phyloP scores from a whole-genome alignment of 2,329 filamentous ascomycete genomes.

The Coccinonectria pachysandricola region DNA sequence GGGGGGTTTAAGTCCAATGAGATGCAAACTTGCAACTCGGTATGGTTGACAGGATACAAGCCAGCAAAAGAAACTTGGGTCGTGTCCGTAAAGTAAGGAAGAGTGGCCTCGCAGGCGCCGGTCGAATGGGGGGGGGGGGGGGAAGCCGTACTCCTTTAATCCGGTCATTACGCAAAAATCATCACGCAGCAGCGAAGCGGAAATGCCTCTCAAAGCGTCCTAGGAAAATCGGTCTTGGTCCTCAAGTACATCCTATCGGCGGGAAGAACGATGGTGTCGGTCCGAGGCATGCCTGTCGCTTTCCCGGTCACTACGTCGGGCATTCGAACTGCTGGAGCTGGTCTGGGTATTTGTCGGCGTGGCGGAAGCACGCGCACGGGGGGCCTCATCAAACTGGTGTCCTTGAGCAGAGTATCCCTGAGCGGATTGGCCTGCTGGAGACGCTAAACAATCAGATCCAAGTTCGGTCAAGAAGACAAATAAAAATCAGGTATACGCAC shows the following conservation, averaged over 20 bases:
- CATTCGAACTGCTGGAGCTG: slow-evolving; percentile 25
- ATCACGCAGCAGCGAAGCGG: slow-evolving; percentile 20
- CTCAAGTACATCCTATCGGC: slow-evolving; percentile 22
- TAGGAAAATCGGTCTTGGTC: slow-evolving; percentile 12
- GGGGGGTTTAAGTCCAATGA: too few relatives aligned
- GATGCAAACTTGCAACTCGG: slow-evolving; percentile 22
- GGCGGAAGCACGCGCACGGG: slow-evolving; percentile 27
- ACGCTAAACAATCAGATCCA: slow-evolving; percentile 41
- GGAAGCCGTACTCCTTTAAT: slow-evolving; percentile 18
- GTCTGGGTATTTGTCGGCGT: slow-evolving; percentile 30
- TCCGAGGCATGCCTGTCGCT: slow-evolving; percentile 29
- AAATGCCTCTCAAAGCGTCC: slow-evolving; percentile 12
- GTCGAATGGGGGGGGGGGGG: slow-evolving; percentile 17
- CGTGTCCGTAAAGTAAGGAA: slow-evolving; percentile 17
- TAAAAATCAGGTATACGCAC: slow-evolving; percentile 49
- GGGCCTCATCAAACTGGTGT: slow-evolving; percentile 42
- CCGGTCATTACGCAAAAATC: slow-evolving; percentile 21
- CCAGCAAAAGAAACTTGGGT: slow-evolving; percentile 14
- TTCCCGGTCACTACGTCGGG: slow-evolving; percentile 33
- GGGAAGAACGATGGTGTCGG: slow-evolving; percentile 28
- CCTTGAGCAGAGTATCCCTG: slow-evolving; percentile 34
- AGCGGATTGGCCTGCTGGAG: slow-evolving; percentile 35
- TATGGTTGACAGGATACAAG: slow-evolving; percentile 15
- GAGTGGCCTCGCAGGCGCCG: slow-evolving; percentile 16
- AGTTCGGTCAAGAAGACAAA: too few relatives aligned